These are phyloP conservation scores for Corchorus olitorius DNA, from an alignment of 345 rosid species.

Conservation along the genomic window DNA sequence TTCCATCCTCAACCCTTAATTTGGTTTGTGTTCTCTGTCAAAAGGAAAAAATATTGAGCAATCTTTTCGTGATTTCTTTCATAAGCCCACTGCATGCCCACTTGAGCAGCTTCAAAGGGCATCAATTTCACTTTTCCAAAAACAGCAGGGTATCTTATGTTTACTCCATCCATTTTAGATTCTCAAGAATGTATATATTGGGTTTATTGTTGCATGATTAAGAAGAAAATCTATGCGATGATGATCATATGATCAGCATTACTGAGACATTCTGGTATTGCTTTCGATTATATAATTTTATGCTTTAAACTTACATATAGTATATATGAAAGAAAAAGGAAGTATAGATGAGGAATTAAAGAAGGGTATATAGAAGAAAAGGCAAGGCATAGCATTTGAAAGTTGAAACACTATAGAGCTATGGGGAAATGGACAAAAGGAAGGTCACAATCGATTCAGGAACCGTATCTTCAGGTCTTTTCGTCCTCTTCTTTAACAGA, in stretches of 20 bases:
- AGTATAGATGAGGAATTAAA: too few species aligned
- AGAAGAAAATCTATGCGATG: too few species aligned
- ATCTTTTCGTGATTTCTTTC: background rate
- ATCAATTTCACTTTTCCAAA: too few species aligned
- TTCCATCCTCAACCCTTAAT: background rate
- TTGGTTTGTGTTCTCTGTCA: background rate
- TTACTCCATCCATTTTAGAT: constrained; percentile 4
- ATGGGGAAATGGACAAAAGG: constrained; percentile 22
- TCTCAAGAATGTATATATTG: background rate
- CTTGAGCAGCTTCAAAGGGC: too few species aligned
- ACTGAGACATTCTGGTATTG: too few species aligned
- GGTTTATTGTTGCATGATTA: too few species aligned
- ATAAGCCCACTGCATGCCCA: too few species aligned
- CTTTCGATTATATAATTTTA: too few species aligned
- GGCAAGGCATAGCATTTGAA: background rate
- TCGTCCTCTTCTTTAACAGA: constrained; percentile 1
- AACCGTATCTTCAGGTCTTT: constrained; percentile 25
- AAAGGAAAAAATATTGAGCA: background rate
- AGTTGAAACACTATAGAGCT: background rate
- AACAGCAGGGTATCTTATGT: too few species aligned
- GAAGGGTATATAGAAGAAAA: background rate
- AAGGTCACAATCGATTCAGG: constrained; percentile 5
- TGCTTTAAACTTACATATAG: too few species aligned
- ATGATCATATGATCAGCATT: too few species aligned
- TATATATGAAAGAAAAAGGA: too few species aligned